Percentiles rank a stretch among this genome's conserved stretches.
Conservation (phyloP, 192 early-diverging fungal genomes). For the Rhizoclosmatium sp. region DNA sequence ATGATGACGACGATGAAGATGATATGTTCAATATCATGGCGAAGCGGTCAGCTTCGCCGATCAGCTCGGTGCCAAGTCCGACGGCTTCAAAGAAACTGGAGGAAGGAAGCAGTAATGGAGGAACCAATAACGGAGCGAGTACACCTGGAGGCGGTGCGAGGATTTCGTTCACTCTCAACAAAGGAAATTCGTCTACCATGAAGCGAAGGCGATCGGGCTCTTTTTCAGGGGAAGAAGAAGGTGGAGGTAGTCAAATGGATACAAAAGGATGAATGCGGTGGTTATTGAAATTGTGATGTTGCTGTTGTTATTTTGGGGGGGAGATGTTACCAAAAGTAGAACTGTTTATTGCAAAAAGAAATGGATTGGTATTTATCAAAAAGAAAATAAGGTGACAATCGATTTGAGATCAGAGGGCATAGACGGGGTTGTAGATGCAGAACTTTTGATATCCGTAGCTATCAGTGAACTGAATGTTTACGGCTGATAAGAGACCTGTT, state of each 20-base stretch:
- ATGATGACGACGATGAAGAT: constrained; percentile 40
- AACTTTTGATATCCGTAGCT: not conserved
- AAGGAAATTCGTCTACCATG: not conserved
- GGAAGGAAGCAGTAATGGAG: too few relatives aligned
- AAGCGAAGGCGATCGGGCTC: constrained; percentile 26
- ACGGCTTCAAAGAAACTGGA: not conserved
- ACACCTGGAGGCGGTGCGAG: not conserved
- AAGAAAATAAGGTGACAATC: not conserved
- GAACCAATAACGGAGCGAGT: not conserved
- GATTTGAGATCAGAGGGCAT: not conserved
- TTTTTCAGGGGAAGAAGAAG: constrained; percentile 12
- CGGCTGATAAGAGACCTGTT: not conserved
- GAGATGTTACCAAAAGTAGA: not conserved
- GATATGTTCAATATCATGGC: constrained; percentile 27
- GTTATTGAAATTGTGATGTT: not conserved
- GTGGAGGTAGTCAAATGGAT: not conserved
- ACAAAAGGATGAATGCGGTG: not conserved
- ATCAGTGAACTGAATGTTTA: not conserved
- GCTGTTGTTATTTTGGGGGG: not conserved
- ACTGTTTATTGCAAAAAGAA: not conserved
- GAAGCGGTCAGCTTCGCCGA: not conserved
- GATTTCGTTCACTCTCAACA: constrained; percentile 15
- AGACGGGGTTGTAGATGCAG: not conserved
- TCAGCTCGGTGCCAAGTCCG: not conserved
- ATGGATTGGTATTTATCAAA: not conserved